A percentile compares a stretch with the other conserved stretches of the same genome.
phyloP scores from a whole-genome alignment of 2,329 filamentous ascomycete genomes.

The Sporothrix phasma region DNA sequence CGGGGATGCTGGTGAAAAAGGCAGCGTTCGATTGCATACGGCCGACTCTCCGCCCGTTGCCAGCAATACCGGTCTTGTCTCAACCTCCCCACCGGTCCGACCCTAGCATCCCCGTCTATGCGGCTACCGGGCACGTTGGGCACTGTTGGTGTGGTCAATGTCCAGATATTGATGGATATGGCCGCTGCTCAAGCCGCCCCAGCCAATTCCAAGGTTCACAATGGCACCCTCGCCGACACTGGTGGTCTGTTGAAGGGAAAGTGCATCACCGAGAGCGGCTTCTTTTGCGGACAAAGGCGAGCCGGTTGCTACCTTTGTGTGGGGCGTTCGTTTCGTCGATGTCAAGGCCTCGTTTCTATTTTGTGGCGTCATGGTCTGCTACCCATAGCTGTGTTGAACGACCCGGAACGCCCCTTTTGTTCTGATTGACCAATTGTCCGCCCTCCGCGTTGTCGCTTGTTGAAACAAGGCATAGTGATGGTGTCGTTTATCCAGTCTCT shows the following conservation, averaged over 20 bases:
- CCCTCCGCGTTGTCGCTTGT: background rate
- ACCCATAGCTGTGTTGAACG: background rate
- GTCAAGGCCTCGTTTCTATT: background rate
- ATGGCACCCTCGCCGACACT: background rate
- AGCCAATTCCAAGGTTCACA: background rate
- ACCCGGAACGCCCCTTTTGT: too few species aligned
- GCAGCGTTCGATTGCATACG: too few species aligned
- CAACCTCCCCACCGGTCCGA: too few species aligned
- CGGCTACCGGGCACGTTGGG: background rate
- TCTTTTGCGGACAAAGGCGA: background rate
- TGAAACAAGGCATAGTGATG: background rate
- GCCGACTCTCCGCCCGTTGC: background rate
- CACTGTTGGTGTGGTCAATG: background rate
- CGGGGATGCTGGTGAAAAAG: background rate
- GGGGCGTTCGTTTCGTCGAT: background rate
- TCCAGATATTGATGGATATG: background rate
- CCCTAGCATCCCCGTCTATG: background rate
- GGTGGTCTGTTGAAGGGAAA: background rate
- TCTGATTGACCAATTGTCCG: too few species aligned
- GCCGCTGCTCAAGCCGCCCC: background rate
- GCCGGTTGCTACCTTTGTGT: slow-evolving; percentile 2
- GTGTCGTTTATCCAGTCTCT: background rate
- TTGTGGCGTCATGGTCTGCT: background rate
- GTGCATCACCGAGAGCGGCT: background rate
- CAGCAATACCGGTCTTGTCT: background rate